A percentile compares a stretch with the other conserved stretches of the same genome.
phyloP scores from a whole-genome alignment of 768 basidiomycete species.

The Boletus rufocinnamomeus region DNA sequence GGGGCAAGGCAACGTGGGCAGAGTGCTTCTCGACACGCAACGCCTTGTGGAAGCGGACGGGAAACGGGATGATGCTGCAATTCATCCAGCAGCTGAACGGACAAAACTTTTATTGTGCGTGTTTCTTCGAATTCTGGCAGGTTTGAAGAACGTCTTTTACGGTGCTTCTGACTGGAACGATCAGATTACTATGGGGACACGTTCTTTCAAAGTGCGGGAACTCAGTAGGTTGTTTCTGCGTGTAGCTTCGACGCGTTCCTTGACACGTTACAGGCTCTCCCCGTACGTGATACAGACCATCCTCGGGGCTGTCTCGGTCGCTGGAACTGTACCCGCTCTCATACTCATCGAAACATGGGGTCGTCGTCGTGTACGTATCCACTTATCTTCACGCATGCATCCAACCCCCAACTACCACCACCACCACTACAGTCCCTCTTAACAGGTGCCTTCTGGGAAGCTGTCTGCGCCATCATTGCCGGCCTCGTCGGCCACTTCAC shows the following conservation, averaged over 20 bases:
- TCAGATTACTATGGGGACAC: conserved; percentile 22
- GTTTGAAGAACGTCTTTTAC: not conserved
- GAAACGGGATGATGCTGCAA: conserved; percentile 20
- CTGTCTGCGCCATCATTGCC: conserved; percentile 61
- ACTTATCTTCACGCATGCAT: conserved; percentile 24
- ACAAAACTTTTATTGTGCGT: conserved; percentile 22
- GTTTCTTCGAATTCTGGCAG: not conserved
- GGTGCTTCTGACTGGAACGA: not conserved
- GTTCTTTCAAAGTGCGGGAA: conserved; percentile 56
- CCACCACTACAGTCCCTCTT: not conserved
- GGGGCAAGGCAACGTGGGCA: conserved; percentile 17
- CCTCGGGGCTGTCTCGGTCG: conserved; percentile 71
- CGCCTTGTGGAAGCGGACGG: conserved; percentile 21
- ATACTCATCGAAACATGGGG: conserved; percentile 71
- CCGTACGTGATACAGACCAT: conserved; percentile 75
- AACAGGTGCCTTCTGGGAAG: conserved; percentile 57
- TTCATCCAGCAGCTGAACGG: conserved; percentile 21
- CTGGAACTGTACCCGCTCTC: conserved; percentile 71
- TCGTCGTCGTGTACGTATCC: conserved; percentile 53
- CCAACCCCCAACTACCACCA: not conserved
- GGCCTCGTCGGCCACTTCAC: conserved; percentile 73
- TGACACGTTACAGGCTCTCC: conserved; percentile 41
- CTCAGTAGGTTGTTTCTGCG: conserved; percentile 41
- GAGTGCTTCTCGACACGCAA: conserved; percentile 21
- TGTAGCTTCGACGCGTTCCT: not conserved